Evolutionary conservation across 2,329 filamentous ascomycete species (phyloP).

Genomic region (Hypoxylon sp.): DNA sequence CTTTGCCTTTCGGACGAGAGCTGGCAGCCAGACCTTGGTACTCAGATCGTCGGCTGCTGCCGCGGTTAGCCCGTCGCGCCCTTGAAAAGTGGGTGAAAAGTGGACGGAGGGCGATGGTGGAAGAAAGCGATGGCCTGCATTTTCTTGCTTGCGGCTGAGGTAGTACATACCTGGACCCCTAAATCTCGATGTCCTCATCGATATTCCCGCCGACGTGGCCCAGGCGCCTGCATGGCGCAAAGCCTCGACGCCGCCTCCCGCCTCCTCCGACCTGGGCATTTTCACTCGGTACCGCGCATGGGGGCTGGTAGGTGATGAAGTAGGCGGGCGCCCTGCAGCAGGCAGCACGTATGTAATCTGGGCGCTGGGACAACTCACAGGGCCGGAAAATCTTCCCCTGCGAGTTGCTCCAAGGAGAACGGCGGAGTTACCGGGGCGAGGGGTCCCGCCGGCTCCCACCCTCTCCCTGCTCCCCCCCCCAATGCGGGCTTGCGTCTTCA

Average conservation of each 20-base stretch:
- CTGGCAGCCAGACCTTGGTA: too few relatives aligned
- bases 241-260: too few relatives aligned
- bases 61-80: slow-evolving; percentile 5
- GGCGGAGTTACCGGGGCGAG: slow-evolving; percentile 7
- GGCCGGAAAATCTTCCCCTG: slow-evolving; percentile 1
- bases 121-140: background rate
- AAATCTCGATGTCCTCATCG: background rate
- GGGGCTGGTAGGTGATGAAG: too few relatives aligned
- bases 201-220: slow-evolving; percentile 14
- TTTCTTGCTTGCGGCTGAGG: background rate
- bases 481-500: slow-evolving; percentile 10
- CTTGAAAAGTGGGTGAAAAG: slow-evolving; percentile 17
- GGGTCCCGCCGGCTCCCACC: background rate
- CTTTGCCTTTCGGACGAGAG: background rate
- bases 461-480: too few relatives aligned
- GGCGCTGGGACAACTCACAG: slow-evolving; percentile 15
- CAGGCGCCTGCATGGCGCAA: slow-evolving; percentile 11
- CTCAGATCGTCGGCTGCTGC: slow-evolving; percentile 19
- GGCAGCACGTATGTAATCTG: too few relatives aligned
- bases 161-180: background rate
- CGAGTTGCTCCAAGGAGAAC: background rate
- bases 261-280: background rate
- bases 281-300: too few relatives aligned
- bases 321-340: too few relatives aligned
- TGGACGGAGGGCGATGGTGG: background rate